Conservation (phyloP, 1,284 basidiomycete species). For the Boletus mariae region DNA sequence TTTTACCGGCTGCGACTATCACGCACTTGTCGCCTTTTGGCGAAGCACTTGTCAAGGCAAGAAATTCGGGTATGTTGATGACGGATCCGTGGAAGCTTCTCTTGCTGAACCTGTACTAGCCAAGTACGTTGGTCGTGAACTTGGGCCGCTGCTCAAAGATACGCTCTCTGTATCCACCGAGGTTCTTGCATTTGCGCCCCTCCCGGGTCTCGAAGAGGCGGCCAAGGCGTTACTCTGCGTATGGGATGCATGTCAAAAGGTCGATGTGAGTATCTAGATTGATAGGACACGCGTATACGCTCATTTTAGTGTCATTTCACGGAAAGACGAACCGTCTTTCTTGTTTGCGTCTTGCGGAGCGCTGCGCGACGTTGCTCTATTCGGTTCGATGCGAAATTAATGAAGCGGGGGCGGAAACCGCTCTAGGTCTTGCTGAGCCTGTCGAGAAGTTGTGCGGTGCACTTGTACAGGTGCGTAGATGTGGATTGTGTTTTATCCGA, state of each 20-base stretch:
- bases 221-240: constrained; percentile 53
- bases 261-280: constrained; percentile 49
- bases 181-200: constrained; percentile 50
- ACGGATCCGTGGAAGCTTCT: not conserved
- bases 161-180: constrained; percentile 33
- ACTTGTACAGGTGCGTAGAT: constrained; percentile 43
- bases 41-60: constrained; percentile 17
- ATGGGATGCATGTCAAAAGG: constrained; percentile 57
- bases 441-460: constrained; percentile 38
- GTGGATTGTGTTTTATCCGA: not conserved
- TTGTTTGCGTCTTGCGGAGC: constrained; percentile 49
- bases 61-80: constrained; percentile 21
- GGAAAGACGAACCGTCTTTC: constrained; percentile 52
- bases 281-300: not conserved
- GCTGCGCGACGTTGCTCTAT: constrained; percentile 49
- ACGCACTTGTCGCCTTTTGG: constrained; percentile 25
- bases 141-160: constrained; percentile 24
- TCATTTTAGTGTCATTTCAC: not conserved
- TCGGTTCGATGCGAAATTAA: constrained; percentile 44
- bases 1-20: constrained; percentile 22
- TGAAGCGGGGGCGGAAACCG: constrained; percentile 33
- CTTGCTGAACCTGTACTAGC: constrained; percentile 10
- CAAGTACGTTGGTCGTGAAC: constrained; percentile 20
- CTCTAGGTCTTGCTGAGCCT: constrained; percentile 30
- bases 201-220: constrained; percentile 52